phyloP scores from a whole-genome alignment of 306 rosid species.

The Quercus bicolor region DNA sequence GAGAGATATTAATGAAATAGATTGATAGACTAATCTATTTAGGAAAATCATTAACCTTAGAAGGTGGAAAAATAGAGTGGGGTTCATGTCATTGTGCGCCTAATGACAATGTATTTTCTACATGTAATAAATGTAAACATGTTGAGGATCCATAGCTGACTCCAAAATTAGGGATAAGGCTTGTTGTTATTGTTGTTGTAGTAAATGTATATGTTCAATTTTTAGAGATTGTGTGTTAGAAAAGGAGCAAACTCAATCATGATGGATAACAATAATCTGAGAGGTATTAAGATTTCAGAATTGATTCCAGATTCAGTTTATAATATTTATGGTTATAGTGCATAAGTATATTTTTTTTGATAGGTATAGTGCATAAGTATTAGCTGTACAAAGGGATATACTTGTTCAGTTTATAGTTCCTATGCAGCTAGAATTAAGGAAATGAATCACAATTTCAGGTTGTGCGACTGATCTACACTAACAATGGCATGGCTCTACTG shows the following conservation, averaged over 20 bases:
- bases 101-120: neutral
- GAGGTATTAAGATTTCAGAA: neutral
- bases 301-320: neutral
- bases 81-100: neutral
- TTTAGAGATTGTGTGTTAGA: neutral
- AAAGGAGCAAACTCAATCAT: neutral
- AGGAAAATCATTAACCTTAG: neutral
- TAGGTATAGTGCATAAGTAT: too few species aligned
- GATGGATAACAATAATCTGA: neutral
- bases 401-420: neutral
- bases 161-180: too few species aligned
- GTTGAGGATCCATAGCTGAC: neutral
- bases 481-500: constrained; percentile 34
- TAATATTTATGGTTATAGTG: neutral
- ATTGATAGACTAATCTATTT: neutral
- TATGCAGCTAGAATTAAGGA: neutral
- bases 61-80: neutral
- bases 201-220: neutral
- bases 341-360: too few species aligned
- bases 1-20: neutral
- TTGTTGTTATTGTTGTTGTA: too few species aligned
- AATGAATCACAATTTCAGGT: constrained; percentile 25
- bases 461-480: constrained; percentile 42
- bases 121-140: neutral
- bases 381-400: neutral